Evolutionary conservation across 495 filamentous ascomycete genomes (phyloP).

Genomic region (Xylaria palmicola): DNA sequence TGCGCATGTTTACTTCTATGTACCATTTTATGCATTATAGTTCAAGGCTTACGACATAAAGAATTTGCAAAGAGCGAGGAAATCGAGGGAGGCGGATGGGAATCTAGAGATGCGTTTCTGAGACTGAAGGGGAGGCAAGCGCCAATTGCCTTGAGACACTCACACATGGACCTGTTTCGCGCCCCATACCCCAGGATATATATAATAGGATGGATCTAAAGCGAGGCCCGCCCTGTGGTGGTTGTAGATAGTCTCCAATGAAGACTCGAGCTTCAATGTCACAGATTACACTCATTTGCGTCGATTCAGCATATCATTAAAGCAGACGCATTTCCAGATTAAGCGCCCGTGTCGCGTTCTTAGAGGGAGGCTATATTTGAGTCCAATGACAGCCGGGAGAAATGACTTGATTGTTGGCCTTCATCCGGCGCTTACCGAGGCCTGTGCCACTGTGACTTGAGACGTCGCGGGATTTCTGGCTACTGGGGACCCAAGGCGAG

Average conservation of each 20-base stretch:
- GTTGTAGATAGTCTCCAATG: constrained; percentile 9
- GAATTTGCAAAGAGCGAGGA: neutral
- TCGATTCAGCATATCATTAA: constrained; percentile 6
- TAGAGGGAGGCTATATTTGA: neutral
- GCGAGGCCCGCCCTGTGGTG: neutral
- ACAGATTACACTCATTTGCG: neutral
- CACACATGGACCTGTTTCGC: no score
- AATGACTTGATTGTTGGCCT: no score
- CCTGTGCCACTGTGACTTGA: neutral
- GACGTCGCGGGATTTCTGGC: neutral
- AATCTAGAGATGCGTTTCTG: neutral
- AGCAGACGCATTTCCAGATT: neutral
- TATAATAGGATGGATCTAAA: neutral
- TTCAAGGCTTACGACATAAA: neutral
- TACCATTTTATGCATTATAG: constrained; percentile 13
- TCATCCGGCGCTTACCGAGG: neutral
- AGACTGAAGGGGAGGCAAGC: neutral
- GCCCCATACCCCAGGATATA: neutral
- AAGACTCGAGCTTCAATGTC: constrained; percentile 7
- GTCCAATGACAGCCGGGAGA: neutral
- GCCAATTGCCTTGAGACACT: neutral
- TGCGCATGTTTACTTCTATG: constrained; percentile 11
- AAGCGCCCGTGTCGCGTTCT: neutral
- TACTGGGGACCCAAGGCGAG: neutral
- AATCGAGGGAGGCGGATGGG: neutral